Evolutionary conservation across 73 alveolate species (phyloP).

Genomic region (Tetrahymena malaccensis): DNA sequence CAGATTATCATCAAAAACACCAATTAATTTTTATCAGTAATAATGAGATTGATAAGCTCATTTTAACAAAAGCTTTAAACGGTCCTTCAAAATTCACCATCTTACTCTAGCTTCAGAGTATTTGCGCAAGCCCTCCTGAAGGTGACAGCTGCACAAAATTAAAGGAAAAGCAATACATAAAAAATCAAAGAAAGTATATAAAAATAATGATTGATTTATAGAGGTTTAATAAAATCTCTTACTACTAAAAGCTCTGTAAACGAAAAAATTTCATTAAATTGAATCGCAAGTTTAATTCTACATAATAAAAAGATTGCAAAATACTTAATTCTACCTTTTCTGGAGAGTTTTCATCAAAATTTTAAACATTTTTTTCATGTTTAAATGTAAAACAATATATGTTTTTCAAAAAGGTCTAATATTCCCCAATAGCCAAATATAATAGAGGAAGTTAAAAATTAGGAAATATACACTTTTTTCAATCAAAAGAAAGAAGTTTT

Average conservation of each 20-base stretch:
- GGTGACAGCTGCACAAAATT: background rate
- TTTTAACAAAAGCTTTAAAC: no score
- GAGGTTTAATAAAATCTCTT: background rate
- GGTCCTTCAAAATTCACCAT: background rate
- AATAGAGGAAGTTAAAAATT: background rate
- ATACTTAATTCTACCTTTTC: background rate
- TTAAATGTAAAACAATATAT: background rate
- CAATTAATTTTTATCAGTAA: background rate
- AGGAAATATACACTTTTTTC: background rate
- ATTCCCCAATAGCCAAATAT: background rate
- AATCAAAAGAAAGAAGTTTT: background rate
- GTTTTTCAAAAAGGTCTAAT: background rate
- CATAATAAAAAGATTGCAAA: background rate
- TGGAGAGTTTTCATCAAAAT: background rate
- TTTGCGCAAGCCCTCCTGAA: background rate
- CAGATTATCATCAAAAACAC: background rate
- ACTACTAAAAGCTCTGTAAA: background rate
- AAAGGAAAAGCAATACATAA: background rate
- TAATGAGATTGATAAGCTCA: background rate
- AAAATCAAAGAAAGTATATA: background rate
- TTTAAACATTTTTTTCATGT: background rate
- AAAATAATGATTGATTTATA: background rate
- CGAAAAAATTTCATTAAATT: background rate
- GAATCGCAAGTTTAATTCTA: background rate
- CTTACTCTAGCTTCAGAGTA: background rate